These are phyloP conservation scores for Aspergillus sp. DNA, from an alignment of 2,329 filamentous ascomycete species.

Conservation along the genomic window DNA sequence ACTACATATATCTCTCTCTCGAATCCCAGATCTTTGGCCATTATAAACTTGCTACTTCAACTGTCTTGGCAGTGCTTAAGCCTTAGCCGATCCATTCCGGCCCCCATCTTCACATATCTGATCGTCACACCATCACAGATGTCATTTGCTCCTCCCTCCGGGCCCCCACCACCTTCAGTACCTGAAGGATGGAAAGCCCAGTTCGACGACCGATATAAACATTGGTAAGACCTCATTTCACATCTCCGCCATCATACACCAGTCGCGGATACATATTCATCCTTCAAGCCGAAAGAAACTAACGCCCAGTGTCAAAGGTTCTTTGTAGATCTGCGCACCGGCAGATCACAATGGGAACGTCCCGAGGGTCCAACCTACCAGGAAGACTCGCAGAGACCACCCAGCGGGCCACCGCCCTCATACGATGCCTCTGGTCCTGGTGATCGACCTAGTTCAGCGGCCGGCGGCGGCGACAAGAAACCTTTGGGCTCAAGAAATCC, in stretches of 20 bases:
- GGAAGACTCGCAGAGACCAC: slow-evolving; percentile 40
- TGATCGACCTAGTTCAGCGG: slow-evolving; percentile 39
- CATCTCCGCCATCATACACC: background rate
- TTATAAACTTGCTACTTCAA: background rate
- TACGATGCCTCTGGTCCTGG: slow-evolving; percentile 62
- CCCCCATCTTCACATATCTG: background rate
- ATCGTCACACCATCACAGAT: slow-evolving; percentile 19
- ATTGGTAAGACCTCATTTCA: slow-evolving; percentile 60
- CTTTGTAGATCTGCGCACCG: slow-evolving; percentile 86
- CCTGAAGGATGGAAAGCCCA: slow-evolving; percentile 83
- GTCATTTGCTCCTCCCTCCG: slow-evolving; percentile 46
- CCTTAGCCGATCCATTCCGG: background rate
- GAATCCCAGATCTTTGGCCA: background rate
- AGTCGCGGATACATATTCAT: background rate
- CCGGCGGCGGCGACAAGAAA: slow-evolving; percentile 45
- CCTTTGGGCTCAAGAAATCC: slow-evolving; percentile 69
- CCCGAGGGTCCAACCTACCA: slow-evolving; percentile 67
- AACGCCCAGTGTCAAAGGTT: slow-evolving; percentile 59
- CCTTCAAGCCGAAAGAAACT: slow-evolving; percentile 12
- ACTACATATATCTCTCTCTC: background rate
- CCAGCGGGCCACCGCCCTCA: slow-evolving; percentile 48
- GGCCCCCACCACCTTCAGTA: slow-evolving; percentile 60
- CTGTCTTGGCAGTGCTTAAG: background rate
- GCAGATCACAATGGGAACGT: slow-evolving; percentile 86
- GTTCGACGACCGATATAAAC: slow-evolving; percentile 84